Percentiles rank a stretch among this genome's conserved stretches.
Conservation (phyloP, 73 alveolate species). For the Paramecium pentaurelia region DNA sequence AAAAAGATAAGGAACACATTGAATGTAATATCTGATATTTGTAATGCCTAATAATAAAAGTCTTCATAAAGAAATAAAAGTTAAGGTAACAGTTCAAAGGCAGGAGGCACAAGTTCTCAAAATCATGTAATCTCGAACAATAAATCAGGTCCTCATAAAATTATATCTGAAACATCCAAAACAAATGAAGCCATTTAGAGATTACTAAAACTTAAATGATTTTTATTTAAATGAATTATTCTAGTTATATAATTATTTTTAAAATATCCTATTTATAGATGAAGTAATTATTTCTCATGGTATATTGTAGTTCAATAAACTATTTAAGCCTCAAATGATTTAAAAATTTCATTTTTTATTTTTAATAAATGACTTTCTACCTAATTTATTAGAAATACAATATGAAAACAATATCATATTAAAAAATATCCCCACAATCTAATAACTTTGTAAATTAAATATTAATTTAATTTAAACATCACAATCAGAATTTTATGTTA, state of each 20-base stretch:
- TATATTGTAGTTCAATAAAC: too few relatives aligned
- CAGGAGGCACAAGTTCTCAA: not conserved
- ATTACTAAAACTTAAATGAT: conserved; percentile 34
- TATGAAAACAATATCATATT: too few relatives aligned
- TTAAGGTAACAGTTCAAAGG: not conserved
- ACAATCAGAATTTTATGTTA: not conserved
- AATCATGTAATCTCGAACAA: not conserved
- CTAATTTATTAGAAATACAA: too few relatives aligned
- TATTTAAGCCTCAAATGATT: too few relatives aligned
- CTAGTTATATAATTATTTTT: too few relatives aligned
- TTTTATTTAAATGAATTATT: not conserved
- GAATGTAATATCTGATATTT: conserved; percentile 14
- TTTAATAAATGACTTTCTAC: too few relatives aligned
- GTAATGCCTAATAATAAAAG: not conserved
- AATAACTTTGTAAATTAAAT: too few relatives aligned
- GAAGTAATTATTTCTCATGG: too few relatives aligned
- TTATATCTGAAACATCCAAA: not conserved
- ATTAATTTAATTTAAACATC: too few relatives aligned
- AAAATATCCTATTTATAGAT: too few relatives aligned
- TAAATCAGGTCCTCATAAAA: not conserved
- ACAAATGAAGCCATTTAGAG: conserved; percentile 40
- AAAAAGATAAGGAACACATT: not conserved
- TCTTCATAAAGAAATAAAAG: not conserved
- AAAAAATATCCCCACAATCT: too few relatives aligned
- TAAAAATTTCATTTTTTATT: too few relatives aligned